Base-by-base conservation (phyloP, 768 basidiomycete genomes). In the Clitopilus hobsonii region DNA sequence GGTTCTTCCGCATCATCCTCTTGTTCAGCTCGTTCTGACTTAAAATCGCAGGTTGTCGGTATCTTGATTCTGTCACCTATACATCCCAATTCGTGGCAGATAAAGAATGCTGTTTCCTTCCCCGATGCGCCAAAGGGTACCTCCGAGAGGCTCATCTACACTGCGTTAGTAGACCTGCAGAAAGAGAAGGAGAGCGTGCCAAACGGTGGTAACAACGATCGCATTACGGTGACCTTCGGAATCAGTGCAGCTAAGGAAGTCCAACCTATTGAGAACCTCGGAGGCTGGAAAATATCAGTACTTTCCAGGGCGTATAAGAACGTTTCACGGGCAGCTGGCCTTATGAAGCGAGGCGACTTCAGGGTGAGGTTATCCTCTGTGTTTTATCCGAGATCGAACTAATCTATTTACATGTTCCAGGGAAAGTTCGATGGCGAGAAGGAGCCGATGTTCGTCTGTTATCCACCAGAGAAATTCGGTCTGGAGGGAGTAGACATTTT, bases 81-180 rank as follows among this genome's bases (percentile, higher is more conserved):
- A 14, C 69, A 72, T 24, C 63, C 65, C 11, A 66, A 70, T 20
- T 67, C 75, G 38, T 82, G 79, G 66, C 76, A 77, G 54, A 80
- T 84, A 61, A 84, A 84, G 65, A 83, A 84, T 58, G 74, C 77
- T 2, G 68, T 75, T 16, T 76, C 78, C 22, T 83, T 84, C 65
- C 81, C 81, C 5, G 62, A 70, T 24, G 77, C 82, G 0, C 79
- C 80, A 0, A 76, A 76, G 54, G 82, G 81, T 20, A 81, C 79
- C 0, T 82, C 81, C 2, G 81, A 84, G 55, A 65, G 65, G 13
- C 71, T 83, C 55, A 81, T 85, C 51, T 73, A 74, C 58, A 71
- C 71, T 4, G 76, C 76, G 0, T 71, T 85, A 48, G 70, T 65
- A 38, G 73, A 76, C 55, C 60, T 79, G 7, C 64, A 76, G 29